Base-by-base conservation (phyloP, 441 rosid genomes). In the Flueggea neowawraea region DNA sequence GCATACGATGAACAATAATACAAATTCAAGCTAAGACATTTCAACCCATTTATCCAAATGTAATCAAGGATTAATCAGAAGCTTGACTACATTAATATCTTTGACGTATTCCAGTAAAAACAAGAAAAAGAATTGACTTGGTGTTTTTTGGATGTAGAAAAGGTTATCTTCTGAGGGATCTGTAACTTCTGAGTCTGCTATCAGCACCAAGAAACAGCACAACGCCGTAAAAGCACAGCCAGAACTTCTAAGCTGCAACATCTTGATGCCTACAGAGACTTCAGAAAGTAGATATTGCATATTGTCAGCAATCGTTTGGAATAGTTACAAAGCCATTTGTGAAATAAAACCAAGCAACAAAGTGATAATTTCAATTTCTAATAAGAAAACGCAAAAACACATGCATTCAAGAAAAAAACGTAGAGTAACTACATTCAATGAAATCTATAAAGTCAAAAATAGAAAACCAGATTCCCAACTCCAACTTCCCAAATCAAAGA, bases 141-240 rank as follows among this genome's bases (percentile, higher is more conserved):
- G 28, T 22, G 28, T 22, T 22, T 1, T 22, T 22, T 22, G 28
- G 11, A 36, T 36, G 6, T 36, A 5, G 11, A n/a, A 43, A n/a
- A n/a, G 31, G 63, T 62, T 55, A 90, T 96, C 95, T 85, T 91
- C 90, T 1, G 85, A 73, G 44, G 87, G 96, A 77, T 80, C 59
- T 36, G 92, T 85, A 33, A 67, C 58, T 57, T 62, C 72, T 8
- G 90, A 83, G 54, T 66, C 73, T 12, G 81, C 70, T 48, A 75
- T 77, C 8, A 79, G 80, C 62, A 64, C 31, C 51, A 75, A 54
- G 64, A 47, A 79, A 55, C 69, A 66, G 44, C 16, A 83, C 0
- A 68, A 64, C 33, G 59, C 61, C 60, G 73, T 63, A 56, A 86
- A 74, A 50, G 61, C 65, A 65, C 52, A 76, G 55, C 62, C 65